Evolutionary conservation across 2,329 filamentous ascomycete species (phyloP).

Genomic region (Rhexocercosporidium sp.): DNA sequence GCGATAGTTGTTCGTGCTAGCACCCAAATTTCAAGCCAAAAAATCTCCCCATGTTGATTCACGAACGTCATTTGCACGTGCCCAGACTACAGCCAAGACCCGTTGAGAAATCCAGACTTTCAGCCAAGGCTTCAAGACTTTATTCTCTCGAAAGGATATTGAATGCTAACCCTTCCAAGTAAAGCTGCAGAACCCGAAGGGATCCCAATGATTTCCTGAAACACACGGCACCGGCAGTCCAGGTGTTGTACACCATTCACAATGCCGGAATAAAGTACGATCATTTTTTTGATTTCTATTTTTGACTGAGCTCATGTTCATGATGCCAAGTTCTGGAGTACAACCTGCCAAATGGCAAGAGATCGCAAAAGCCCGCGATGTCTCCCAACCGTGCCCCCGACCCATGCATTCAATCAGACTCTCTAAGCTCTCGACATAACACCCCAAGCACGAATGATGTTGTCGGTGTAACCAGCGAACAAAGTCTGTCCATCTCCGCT

Average conservation of each 20-base stretch:
- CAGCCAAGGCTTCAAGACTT: slow-evolving; percentile 2
- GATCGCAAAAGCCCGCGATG: slow-evolving; percentile 41
- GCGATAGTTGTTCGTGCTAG: background rate
- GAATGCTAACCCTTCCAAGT: background rate
- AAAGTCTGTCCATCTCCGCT: slow-evolving; percentile 97
- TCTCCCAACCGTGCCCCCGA: slow-evolving; percentile 38
- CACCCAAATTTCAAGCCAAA: background rate
- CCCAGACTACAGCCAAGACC: background rate
- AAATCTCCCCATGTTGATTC: background rate
- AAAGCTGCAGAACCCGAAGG: background rate
- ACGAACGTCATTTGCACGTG: slow-evolving; percentile 7
- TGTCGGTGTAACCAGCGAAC: slow-evolving; percentile 99
- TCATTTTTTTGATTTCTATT: slow-evolving; percentile 34
- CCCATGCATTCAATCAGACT: slow-evolving; percentile 34
- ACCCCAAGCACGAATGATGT: slow-evolving; percentile 97
- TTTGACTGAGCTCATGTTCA: slow-evolving; percentile 39
- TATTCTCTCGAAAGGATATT: background rate
- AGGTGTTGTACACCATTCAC: background rate
- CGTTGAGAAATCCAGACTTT: background rate
- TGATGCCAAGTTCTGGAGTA: slow-evolving; percentile 43
- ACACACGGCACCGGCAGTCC: background rate
- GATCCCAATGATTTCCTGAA: background rate
- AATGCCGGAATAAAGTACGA: background rate
- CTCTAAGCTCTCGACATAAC: slow-evolving; percentile 90
- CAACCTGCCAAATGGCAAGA: slow-evolving; percentile 41